Percentiles rank a stretch among this genome's conserved stretches.
Evolutionary conservation across 495 filamentous ascomycete genomes (phyloP).

Genomic region (Jackrogersella multiformis): DNA sequence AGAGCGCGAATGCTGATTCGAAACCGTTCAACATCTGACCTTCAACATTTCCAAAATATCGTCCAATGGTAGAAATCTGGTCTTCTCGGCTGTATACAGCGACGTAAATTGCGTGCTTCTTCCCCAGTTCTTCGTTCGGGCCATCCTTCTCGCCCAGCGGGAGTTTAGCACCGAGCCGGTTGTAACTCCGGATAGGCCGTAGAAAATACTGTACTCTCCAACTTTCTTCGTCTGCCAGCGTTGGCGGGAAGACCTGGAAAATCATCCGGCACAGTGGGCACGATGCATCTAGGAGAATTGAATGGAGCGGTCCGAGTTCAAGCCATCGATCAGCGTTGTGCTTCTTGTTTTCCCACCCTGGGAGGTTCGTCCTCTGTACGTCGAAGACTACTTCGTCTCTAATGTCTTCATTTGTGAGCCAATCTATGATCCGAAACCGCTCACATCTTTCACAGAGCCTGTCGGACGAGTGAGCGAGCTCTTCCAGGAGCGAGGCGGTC

Average conservation of each 20-base stretch:
- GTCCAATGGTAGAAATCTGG: neutral
- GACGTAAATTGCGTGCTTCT: neutral
- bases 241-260: neutral
- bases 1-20: neutral
- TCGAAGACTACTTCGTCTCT: neutral
- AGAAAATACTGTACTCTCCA: neutral
- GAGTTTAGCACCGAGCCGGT: neutral
- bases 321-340: neutral
- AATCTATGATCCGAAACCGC: neutral
- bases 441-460: neutral
- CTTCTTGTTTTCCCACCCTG: neutral
- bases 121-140: neutral
- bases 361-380: neutral
- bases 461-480: neutral
- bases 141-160: neutral
- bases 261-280: neutral
- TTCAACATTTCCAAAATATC: neutral
- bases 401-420: neutral
- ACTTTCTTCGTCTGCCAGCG: neutral
- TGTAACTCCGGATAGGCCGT: neutral
- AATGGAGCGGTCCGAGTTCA: neutral
- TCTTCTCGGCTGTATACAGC: neutral
- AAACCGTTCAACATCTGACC: neutral
- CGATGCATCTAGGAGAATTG: neutral
- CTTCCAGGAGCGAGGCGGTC: neutral